Conservation (phyloP, 768 basidiomycete genomes). For the Rhodotorula paludigena region DNA sequence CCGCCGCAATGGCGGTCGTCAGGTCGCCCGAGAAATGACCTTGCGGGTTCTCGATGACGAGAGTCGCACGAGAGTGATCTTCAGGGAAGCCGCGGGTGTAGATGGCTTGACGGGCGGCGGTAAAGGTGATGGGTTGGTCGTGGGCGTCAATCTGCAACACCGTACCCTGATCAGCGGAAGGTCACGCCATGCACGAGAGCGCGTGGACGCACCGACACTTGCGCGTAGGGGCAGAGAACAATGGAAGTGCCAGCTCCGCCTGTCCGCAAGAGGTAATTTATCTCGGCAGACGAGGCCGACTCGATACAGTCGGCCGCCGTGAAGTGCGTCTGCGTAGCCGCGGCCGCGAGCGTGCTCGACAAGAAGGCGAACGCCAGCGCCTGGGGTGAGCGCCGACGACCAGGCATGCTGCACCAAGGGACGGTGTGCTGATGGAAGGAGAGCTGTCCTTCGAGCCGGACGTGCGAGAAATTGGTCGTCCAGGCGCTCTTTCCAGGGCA, state of each 20-base stretch:
- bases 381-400: neutral
- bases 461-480: no score
- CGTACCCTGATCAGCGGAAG: neutral
- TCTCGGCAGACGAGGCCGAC: slow-evolving; percentile 8
- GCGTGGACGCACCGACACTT: slow-evolving; percentile 5
- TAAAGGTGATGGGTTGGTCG: slow-evolving; percentile 29
- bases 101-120: slow-evolving; percentile 26
- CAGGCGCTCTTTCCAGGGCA: no score
- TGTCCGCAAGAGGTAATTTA: slow-evolving; percentile 27
- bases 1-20: slow-evolving; percentile 32
- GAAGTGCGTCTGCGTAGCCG: slow-evolving; percentile 1
- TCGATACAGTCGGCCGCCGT: slow-evolving; percentile 20
- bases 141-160: slow-evolving; percentile 17
- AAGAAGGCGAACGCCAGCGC: neutral
- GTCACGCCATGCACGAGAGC: neutral
- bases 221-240: slow-evolving; percentile 27
- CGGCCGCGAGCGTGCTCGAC: neutral
- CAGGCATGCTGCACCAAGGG: neutral
- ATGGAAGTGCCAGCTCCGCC: slow-evolving; percentile 22
- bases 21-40: slow-evolving; percentile 20
- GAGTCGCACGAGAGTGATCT: slow-evolving; percentile 28
- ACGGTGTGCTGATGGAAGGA: neutral
- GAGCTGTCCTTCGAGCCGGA: no score
- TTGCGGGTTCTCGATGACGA: slow-evolving; percentile 20
- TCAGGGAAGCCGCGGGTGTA: slow-evolving; percentile 27